Conservation (phyloP, 2,329 filamentous ascomycete genomes). For the Canariomyces notabilis region DNA sequence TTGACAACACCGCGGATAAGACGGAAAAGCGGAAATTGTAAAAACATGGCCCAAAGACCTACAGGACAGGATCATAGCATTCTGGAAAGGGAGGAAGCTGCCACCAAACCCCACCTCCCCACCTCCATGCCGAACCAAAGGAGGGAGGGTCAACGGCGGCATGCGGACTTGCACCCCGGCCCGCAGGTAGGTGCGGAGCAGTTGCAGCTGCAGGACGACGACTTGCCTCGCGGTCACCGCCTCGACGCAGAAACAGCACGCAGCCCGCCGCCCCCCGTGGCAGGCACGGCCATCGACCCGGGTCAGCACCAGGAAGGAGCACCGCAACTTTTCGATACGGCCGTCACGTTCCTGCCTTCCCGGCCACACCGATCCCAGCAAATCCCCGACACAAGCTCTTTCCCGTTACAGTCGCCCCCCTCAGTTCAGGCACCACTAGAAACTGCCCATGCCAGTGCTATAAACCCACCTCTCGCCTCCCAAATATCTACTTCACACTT, state of each 20-base stretch:
- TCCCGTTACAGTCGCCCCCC: not conserved
- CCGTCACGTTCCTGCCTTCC: too few species aligned
- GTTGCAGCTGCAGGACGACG: constrained; percentile 12
- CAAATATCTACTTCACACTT: too few species aligned
- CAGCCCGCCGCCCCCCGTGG: not conserved
- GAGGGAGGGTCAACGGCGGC: not conserved
- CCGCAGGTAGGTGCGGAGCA: constrained; percentile 5
- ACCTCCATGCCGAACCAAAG: not conserved
- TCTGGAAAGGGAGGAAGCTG: not conserved
- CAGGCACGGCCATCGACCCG: not conserved
- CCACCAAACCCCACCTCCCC: constrained; percentile 5
- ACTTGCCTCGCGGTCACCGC: constrained; percentile 18
- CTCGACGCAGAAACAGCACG: not conserved
- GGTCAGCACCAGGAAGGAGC: not conserved
- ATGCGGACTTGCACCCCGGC: too few species aligned
- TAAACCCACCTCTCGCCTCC: constrained; percentile 3
- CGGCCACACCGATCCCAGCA: not conserved
- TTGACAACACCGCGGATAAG: constrained; percentile 10
- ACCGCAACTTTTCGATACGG: not conserved
- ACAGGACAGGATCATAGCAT: not conserved
- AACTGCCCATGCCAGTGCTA: too few species aligned
- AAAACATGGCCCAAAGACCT: constrained; percentile 9
- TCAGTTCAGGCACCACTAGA: not conserved
- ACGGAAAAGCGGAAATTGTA: not conserved
- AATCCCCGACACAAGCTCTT: not conserved